These are phyloP conservation scores for Calonectria henricotiae DNA, from an alignment of 2,329 filamentous ascomycete species.

Conservation along the genomic window DNA sequence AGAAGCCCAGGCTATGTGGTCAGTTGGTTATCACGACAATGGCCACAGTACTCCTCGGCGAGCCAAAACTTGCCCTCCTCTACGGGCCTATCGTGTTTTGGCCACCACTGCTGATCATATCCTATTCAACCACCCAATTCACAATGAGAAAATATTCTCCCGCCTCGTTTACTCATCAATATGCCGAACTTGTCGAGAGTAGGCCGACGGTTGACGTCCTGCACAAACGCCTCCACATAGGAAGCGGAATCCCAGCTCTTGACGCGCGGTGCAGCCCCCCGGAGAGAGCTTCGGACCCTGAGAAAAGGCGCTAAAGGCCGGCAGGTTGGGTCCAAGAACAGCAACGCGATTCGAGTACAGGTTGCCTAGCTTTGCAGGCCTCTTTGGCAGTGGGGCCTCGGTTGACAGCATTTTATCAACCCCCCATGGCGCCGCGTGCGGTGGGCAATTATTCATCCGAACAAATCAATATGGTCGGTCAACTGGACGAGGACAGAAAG, in stretches of 20 bases:
- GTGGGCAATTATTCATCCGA: constrained; percentile 8
- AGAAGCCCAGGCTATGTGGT: too few species aligned
- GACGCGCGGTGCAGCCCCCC: not conserved
- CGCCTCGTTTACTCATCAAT: not conserved
- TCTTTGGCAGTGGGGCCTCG: not conserved
- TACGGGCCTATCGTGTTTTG: too few species aligned
- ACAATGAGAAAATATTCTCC: not conserved
- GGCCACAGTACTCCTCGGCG: not conserved
- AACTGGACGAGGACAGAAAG: not conserved
- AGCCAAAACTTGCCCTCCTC: not conserved
- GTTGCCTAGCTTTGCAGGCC: not conserved
- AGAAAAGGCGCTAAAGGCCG: not conserved
- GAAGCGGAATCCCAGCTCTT: constrained; percentile 6
- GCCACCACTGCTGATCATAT: too few species aligned
- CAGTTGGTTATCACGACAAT: not conserved
- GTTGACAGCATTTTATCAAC: not conserved
- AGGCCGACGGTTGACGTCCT: not conserved
- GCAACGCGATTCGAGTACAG: constrained; percentile 3
- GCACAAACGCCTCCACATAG: not conserved
- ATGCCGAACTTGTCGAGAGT: not conserved
- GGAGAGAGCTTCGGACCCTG: not conserved
- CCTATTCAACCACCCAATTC: not conserved
- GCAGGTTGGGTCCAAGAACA: not conserved
- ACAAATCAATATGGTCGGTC: not conserved
- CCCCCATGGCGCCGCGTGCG: constrained; percentile 8